A percentile compares a stretch with the other conserved stretches of the same genome.
These are phyloP conservation scores for Nicotiana otophora DNA, from an alignment of 257 asterid species.

Conservation along the genomic window DNA sequence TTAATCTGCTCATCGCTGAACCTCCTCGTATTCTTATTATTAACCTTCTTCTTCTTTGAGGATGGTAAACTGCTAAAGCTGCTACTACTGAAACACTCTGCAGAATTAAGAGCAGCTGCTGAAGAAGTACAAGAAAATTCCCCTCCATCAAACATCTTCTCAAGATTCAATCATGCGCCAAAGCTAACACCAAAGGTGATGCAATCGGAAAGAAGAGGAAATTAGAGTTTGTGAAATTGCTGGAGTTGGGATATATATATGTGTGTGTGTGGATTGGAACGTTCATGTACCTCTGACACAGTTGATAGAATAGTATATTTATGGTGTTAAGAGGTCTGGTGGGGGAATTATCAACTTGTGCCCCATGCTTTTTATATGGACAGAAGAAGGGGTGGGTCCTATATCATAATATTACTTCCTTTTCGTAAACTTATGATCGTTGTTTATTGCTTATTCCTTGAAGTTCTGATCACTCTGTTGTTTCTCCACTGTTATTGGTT, in stretches of 20 bases:
- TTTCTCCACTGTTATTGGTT: neutral
- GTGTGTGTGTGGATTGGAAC: neutral
- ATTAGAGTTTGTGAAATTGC: neutral
- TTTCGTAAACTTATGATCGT: neutral
- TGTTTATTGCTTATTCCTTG: neutral
- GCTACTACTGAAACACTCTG: conserved; percentile 11
- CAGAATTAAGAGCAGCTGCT: conserved; percentile 5
- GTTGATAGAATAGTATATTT: neutral
- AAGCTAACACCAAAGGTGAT: neutral
- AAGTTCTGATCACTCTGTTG: neutral
- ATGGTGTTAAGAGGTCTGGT: neutral
- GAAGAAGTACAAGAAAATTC: conserved; percentile 17
- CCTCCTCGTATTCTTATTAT: conserved; percentile 28
- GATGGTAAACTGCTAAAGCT: neutral
- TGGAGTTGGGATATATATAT: neutral
- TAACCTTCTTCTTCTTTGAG: conserved; percentile 22
- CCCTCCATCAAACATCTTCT: conserved; percentile 20
- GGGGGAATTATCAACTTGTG: neutral
- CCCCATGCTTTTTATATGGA: neutral
- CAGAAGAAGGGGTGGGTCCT: neutral
- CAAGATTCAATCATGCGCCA: neutral
- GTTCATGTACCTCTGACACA: neutral
- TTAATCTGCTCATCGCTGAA: conserved; percentile 53
- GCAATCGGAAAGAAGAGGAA: neutral
- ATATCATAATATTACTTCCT: neutral